Percentiles rank a stretch among this genome's conserved stretches.
Evolutionary conservation across 1,284 basidiomycete species (phyloP).

Genomic region (Trametes pubescens): DNA sequence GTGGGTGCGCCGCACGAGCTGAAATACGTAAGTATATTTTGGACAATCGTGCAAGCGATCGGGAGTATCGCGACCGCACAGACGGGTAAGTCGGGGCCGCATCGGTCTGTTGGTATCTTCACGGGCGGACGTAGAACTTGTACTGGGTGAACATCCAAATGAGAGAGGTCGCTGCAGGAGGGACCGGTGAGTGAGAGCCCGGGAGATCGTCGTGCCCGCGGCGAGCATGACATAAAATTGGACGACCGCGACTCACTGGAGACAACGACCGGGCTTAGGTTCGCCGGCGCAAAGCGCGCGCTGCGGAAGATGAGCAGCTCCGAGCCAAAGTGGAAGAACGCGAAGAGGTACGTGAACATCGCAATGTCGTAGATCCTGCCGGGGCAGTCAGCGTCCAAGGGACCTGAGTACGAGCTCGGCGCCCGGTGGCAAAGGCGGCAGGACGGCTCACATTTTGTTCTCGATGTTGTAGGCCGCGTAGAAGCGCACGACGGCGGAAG

Average conservation of each 20-base stretch:
- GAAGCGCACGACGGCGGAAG: slow-evolving; percentile 80
- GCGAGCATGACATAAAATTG: not conserved
- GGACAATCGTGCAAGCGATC: not conserved
- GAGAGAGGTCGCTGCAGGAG: slow-evolving; percentile 65
- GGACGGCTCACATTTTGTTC: slow-evolving; percentile 70
- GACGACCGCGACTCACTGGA: slow-evolving; percentile 69
- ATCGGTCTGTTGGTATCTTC: slow-evolving; percentile 23
- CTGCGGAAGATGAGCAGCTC: slow-evolving; percentile 89
- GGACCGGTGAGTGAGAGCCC: slow-evolving; percentile 5
- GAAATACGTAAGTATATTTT: slow-evolving; percentile 5
- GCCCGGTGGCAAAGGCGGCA: not conserved
- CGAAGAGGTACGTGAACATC: slow-evolving; percentile 88
- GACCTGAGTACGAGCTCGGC: not conserved
- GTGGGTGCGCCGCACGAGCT: not conserved
- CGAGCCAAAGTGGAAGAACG: slow-evolving; percentile 88
- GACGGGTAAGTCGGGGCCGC: not conserved
- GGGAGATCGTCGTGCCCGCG: not conserved
- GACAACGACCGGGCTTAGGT: slow-evolving; percentile 85
- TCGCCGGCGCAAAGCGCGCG: slow-evolving; percentile 69
- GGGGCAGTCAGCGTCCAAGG: slow-evolving; percentile 5
- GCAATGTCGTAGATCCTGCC: slow-evolving; percentile 90
- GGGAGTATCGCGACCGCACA: not conserved
- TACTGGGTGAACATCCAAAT: slow-evolving; percentile 87
- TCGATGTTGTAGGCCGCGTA: slow-evolving; percentile 91
- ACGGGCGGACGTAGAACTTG: slow-evolving; percentile 66